Conservation (phyloP, 495 filamentous ascomycete genomes). For the Talaromyces nanjingensis region DNA sequence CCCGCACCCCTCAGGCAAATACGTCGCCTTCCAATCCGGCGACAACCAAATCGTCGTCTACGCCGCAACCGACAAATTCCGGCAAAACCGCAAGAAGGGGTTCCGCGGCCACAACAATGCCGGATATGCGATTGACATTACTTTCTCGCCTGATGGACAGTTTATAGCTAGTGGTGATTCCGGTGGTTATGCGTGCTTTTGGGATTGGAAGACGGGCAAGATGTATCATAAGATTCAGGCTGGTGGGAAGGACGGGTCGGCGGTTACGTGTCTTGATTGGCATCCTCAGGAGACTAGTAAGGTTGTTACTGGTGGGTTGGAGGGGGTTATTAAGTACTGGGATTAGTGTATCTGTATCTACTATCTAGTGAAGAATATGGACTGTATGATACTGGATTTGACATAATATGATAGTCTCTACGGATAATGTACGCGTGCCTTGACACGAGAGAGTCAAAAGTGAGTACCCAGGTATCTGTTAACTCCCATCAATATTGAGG, state of each 20-base stretch:
- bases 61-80: constrained; percentile 86
- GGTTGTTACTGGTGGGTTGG: constrained; percentile 82
- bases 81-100: constrained; percentile 93
- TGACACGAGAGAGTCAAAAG: no score
- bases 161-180: constrained; percentile 79
- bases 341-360: constrained; percentile 49
- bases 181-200: constrained; percentile 86
- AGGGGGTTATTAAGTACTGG: constrained; percentile 90
- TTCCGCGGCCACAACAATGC: constrained; percentile 95
- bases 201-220: constrained; percentile 98
- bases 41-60: constrained; percentile 98
- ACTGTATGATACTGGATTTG: background rate
- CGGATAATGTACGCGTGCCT: no score
- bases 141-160: constrained; percentile 83
- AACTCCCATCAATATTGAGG: no score
- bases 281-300: constrained; percentile 93
- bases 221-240: constrained; percentile 94
- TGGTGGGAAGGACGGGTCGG: constrained; percentile 51
- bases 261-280: constrained; percentile 81
- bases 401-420: background rate
- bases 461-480: no score
- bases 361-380: background rate
- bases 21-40: constrained; percentile 82
- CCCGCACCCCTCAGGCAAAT: constrained; percentile 81
- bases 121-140: constrained; percentile 86